Conservation (phyloP, 1,284 basidiomycete genomes). For the Cryptococcus wingfieldii region DNA sequence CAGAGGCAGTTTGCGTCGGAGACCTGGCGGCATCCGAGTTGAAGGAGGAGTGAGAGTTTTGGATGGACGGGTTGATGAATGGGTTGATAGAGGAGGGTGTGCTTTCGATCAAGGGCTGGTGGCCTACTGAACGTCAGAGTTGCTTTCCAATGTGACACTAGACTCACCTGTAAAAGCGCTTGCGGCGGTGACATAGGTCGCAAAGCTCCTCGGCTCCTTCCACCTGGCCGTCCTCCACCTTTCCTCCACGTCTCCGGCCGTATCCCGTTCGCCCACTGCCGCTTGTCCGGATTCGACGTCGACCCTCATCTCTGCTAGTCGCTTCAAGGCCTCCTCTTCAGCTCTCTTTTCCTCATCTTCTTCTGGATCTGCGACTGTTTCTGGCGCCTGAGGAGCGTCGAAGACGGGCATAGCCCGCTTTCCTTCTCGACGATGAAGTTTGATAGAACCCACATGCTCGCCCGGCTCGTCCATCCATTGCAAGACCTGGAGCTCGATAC, state of each 20-base stretch:
- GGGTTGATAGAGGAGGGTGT: conserved; percentile 5
- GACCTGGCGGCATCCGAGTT: neutral
- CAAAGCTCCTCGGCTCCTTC: conserved; percentile 26
- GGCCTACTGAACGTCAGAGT: neutral
- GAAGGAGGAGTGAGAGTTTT: neutral
- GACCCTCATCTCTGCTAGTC: conserved; percentile 60
- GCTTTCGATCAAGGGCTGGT: conserved; percentile 17
- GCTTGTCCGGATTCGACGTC: conserved; percentile 43
- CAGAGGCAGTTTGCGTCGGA: neutral
- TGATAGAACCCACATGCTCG: conserved; percentile 78
- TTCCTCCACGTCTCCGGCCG: conserved; percentile 15
- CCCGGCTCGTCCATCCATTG: conserved; percentile 57
- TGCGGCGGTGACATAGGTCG: conserved; percentile 25
- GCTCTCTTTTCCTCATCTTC: conserved; percentile 36
- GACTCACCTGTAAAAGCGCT: conserved; percentile 35
- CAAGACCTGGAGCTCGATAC: conserved; percentile 76
- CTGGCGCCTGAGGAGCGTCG: conserved; percentile 25
- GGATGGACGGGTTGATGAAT: neutral
- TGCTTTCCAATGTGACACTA: neutral
- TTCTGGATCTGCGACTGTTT: conserved; percentile 39
- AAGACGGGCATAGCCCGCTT: conserved; percentile 51
- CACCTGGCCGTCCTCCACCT: conserved; percentile 47
- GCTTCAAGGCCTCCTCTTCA: conserved; percentile 68
- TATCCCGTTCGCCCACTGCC: conserved; percentile 13
- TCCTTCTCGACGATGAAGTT: conserved; percentile 55